These are phyloP conservation scores for Gossypium schwendimanii DNA, from an alignment of 441 rosid genomes.

Conservation along the genomic window DNA sequence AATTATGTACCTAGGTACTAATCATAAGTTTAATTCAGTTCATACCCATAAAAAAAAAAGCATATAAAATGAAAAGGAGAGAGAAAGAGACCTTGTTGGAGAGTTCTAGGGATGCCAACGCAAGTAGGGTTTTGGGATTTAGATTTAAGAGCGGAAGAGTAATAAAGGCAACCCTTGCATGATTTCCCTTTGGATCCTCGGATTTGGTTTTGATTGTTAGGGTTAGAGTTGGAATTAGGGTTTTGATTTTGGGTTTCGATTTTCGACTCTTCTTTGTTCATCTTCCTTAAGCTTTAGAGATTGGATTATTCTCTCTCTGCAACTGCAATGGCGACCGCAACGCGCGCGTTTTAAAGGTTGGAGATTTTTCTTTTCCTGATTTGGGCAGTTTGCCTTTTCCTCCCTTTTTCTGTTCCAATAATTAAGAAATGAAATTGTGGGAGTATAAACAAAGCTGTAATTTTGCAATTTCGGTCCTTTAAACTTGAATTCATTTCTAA, in stretches of 20 bases:
- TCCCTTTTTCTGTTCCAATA: background rate
- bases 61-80: background rate
- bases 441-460: background rate
- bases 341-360: background rate
- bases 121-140: slow-evolving; percentile 33
- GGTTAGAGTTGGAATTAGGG: slow-evolving; percentile 8
- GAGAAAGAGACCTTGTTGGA: slow-evolving; percentile 29
- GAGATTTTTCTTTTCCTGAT: background rate
- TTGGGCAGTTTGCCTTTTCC: background rate
- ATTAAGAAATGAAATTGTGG: background rate
- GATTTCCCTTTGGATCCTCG: slow-evolving; percentile 27
- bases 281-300: background rate
- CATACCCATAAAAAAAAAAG: background rate
- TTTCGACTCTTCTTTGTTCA: slow-evolving; percentile 11
- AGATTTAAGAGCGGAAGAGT: slow-evolving; percentile 28
- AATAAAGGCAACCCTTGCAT: slow-evolving; percentile 41
- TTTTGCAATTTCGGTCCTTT: background rate
- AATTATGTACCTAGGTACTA: slow-evolving; percentile 30
- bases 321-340: background rate
- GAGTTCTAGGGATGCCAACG: slow-evolving; percentile 34
- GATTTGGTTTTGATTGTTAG: background rate
- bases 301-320: background rate
- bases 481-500: background rate
- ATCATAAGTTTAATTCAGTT: slow-evolving; percentile 18
- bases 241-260: slow-evolving; percentile 4